Evolutionary conservation across 2,329 filamentous ascomycete species (phyloP).

Genomic region (Coniochaeta hoffmannii): DNA sequence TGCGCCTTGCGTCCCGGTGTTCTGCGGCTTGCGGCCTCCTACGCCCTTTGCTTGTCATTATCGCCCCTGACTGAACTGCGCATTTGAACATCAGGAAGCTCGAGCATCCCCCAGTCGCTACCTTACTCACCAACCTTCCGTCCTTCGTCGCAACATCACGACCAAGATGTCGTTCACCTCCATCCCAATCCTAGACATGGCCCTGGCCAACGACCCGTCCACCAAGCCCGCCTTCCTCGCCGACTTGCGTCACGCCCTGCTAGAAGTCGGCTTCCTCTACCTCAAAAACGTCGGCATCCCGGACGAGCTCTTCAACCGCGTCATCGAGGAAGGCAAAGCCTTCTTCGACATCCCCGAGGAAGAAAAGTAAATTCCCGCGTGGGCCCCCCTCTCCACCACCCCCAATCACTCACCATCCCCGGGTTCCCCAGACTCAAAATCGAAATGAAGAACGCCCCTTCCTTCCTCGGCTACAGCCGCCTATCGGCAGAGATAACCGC

Average conservation of each 20-base stretch:
- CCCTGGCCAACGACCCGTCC: conserved; percentile 51
- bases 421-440: conserved; percentile 45
- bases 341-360: conserved; percentile 73
- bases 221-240: conserved; percentile 67
- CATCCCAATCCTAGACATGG: conserved; percentile 72
- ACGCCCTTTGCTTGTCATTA: neutral
- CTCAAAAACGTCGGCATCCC: conserved; percentile 72
- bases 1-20: neutral
- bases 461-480: conserved; percentile 63
- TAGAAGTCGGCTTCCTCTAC: conserved; percentile 86
- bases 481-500: conserved; percentile 66
- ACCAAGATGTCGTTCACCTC: conserved; percentile 59
- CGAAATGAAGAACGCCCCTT: conserved; percentile 67
- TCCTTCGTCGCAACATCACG: neutral
- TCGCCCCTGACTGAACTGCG: no score
- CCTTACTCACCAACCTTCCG: neutral
- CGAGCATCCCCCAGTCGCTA: no score
- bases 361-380: conserved; percentile 52
- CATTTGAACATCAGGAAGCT: no score
- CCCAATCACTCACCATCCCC: neutral
- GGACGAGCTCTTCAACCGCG: conserved; percentile 54
- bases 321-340: conserved; percentile 58
- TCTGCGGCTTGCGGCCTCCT: conserved; percentile 2
- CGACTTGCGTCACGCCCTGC: conserved; percentile 64
- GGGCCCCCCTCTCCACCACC: neutral